These are phyloP conservation scores for Avicennia marina DNA, from an alignment of 257 asterid genomes.

Conservation along the genomic window DNA sequence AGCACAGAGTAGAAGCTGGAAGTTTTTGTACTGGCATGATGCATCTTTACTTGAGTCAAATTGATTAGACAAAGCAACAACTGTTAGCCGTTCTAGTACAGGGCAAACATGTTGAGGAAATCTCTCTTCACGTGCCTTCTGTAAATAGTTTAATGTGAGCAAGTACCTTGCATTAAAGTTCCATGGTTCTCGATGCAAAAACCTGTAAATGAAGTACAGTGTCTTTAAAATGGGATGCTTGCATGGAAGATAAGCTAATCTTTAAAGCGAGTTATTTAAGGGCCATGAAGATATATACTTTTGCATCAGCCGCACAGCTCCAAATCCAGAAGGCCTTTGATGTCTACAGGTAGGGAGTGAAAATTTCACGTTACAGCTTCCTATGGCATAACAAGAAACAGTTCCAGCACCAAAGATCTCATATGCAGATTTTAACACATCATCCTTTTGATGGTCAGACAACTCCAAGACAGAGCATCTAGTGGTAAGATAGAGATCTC, in stretches of 20 bases:
- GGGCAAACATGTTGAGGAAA: constrained; percentile 58
- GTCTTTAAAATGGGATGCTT: constrained; percentile 8
- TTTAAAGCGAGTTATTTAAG: no score
- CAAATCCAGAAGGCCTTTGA: constrained; percentile 35
- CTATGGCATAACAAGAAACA: constrained; percentile 65
- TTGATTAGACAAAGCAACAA: constrained; percentile 52
- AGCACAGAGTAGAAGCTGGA: constrained; percentile 82
- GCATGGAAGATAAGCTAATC: neutral
- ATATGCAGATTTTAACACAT: constrained; percentile 46
- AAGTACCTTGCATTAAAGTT: constrained; percentile 64
- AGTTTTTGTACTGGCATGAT: constrained; percentile 42
- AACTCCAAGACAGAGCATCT: constrained; percentile 57
- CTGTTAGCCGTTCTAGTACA: constrained; percentile 53
- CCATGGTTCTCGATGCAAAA: constrained; percentile 94
- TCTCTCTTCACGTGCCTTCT: constrained; percentile 70
- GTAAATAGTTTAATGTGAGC: constrained; percentile 65
- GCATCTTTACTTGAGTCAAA: constrained; percentile 24
- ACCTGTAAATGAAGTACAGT: constrained; percentile 39
- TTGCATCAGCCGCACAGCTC: constrained; percentile 55
- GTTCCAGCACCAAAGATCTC: constrained; percentile 84
- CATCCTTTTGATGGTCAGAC: constrained; percentile 39
- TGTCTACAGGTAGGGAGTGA: constrained; percentile 42
- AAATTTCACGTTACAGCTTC: constrained; percentile 28
- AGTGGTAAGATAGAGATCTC: constrained; percentile 53
- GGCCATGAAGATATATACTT: constrained; percentile 39